phyloP scores from a whole-genome alignment of 2,329 filamentous ascomycete genomes.

The Colletotrichum shisoi region DNA sequence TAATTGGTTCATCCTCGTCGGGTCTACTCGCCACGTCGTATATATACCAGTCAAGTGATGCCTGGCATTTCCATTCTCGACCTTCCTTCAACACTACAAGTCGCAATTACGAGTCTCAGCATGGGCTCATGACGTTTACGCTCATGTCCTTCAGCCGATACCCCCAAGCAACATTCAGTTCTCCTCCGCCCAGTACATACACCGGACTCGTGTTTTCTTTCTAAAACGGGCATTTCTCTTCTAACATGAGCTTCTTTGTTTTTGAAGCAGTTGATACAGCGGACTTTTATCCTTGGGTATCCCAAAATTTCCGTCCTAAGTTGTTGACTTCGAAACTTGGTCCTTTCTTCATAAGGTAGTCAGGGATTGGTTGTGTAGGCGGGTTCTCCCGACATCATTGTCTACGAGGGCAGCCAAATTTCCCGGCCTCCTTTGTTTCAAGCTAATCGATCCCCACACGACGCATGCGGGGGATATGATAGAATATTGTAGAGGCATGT shows the following conservation, averaged over 20 bases:
- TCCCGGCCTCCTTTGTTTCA: not conserved
- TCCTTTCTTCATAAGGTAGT: slow-evolving; percentile 2
- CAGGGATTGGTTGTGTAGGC: not conserved
- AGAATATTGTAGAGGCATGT: slow-evolving; percentile 31
- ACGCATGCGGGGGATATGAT: slow-evolving; percentile 31
- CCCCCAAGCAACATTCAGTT: slow-evolving; percentile 33
- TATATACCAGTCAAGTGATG: slow-evolving; percentile 27
- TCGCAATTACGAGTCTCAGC: slow-evolving; percentile 33
- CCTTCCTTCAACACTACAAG: slow-evolving; percentile 36
- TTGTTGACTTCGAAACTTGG: slow-evolving; percentile 7
- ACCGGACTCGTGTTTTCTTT: slow-evolving; percentile 33
- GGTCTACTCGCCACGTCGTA: slow-evolving; percentile 34
- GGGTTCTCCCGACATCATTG: slow-evolving; percentile 1
- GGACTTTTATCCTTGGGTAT: slow-evolving; percentile 17
- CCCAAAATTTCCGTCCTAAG: slow-evolving; percentile 4
- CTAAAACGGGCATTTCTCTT: slow-evolving; percentile 32
- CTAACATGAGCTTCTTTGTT: slow-evolving; percentile 29
- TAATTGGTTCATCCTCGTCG: slow-evolving; percentile 33
- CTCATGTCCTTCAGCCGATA: slow-evolving; percentile 38
- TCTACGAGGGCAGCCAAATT: not conserved
- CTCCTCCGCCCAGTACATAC: slow-evolving; percentile 37
- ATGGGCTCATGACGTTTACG: slow-evolving; percentile 33
- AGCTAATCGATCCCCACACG: slow-evolving; percentile 21
- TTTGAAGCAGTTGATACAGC: slow-evolving; percentile 30
- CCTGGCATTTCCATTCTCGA: slow-evolving; percentile 37